Conservation (phyloP, 2,329 filamentous ascomycete species). For the Phyllosticta capitalensis region DNA sequence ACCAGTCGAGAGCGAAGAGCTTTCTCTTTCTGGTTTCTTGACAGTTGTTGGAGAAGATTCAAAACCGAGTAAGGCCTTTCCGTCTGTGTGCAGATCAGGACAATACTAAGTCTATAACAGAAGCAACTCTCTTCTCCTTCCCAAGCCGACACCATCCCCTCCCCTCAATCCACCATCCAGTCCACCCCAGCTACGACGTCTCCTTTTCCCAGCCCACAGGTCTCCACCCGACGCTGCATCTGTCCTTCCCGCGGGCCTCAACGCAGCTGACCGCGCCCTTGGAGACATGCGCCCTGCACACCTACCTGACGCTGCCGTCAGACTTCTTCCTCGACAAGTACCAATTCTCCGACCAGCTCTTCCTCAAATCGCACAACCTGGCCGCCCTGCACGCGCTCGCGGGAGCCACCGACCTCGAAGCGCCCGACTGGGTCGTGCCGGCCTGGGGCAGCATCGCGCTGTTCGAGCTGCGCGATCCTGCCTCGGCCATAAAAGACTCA, state of each 20-base stretch:
- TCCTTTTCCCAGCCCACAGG: conserved; percentile 63
- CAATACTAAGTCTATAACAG: conserved; percentile 24
- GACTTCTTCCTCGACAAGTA: conserved; percentile 79
- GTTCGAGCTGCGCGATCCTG: conserved; percentile 49
- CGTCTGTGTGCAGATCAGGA: neutral
- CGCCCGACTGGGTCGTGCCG: conserved; percentile 68
- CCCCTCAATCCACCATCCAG: conserved; percentile 25
- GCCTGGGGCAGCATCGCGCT: conserved; percentile 74
- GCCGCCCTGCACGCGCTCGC: conserved; percentile 56
- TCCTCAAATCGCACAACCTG: conserved; percentile 73
- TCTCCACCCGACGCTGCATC: conserved; percentile 70
- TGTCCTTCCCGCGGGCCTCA: conserved; percentile 46
- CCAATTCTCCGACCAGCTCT: conserved; percentile 67
- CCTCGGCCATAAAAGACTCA: neutral
- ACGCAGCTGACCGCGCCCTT: conserved; percentile 37
- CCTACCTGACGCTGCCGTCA: conserved; percentile 75
- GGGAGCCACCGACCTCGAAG: conserved; percentile 79
- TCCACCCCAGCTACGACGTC: conserved; percentile 53
- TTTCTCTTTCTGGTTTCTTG: conserved; percentile 69
- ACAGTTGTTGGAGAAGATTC: conserved; percentile 67
- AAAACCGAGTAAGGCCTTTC: conserved; percentile 46
- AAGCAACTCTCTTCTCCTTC: conserved; percentile 73
- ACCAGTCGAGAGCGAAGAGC: conserved; percentile 58
- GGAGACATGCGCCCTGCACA: conserved; percentile 59
- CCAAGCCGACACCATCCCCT: conserved; percentile 65